Conservation (phyloP, 2,329 filamentous ascomycete genomes). For the Aspergillus sp. region DNA sequence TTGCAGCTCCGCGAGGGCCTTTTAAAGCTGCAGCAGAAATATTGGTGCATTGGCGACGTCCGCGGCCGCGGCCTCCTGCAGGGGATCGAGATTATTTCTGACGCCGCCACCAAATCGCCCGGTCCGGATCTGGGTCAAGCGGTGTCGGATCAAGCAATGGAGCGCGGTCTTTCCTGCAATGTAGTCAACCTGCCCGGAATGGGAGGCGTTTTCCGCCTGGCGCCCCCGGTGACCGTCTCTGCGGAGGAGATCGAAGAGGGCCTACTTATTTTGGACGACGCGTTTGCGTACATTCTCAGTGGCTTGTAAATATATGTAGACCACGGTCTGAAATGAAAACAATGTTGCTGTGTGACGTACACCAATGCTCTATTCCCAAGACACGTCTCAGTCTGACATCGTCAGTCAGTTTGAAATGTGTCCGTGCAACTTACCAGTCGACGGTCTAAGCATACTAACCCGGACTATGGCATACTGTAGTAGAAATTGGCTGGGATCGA, state of each 20-base stretch:
- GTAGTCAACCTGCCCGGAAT: slow-evolving; percentile 46
- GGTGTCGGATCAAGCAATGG: slow-evolving; percentile 41
- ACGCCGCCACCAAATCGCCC: slow-evolving; percentile 40
- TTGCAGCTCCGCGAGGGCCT: slow-evolving; percentile 40
- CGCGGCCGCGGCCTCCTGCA: slow-evolving; percentile 50
- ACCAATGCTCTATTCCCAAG: too few species aligned
- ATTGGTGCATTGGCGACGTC: slow-evolving; percentile 54
- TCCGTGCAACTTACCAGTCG: too few species aligned
- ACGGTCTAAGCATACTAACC: too few species aligned
- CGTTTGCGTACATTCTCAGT: slow-evolving; percentile 34
- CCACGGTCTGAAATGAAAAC: too few species aligned
- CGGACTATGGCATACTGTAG: too few species aligned
- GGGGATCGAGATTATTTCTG: slow-evolving; percentile 49
- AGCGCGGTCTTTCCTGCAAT: slow-evolving; percentile 49
- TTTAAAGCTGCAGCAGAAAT: slow-evolving; percentile 39
- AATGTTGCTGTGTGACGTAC: too few species aligned
- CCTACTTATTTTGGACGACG: slow-evolving; percentile 48
- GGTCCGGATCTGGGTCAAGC: slow-evolving; percentile 39
- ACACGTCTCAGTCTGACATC: too few species aligned
- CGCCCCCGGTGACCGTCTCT: slow-evolving; percentile 51
- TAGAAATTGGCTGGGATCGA: not conserved
- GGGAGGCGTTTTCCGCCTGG: slow-evolving; percentile 50
- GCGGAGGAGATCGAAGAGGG: slow-evolving; percentile 43
- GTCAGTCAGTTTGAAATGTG: too few species aligned
- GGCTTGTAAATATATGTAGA: too few species aligned